Base-by-base conservation (phyloP, 2,329 filamentous ascomycete genomes). In the Plectosphaerella plurivora region DNA sequence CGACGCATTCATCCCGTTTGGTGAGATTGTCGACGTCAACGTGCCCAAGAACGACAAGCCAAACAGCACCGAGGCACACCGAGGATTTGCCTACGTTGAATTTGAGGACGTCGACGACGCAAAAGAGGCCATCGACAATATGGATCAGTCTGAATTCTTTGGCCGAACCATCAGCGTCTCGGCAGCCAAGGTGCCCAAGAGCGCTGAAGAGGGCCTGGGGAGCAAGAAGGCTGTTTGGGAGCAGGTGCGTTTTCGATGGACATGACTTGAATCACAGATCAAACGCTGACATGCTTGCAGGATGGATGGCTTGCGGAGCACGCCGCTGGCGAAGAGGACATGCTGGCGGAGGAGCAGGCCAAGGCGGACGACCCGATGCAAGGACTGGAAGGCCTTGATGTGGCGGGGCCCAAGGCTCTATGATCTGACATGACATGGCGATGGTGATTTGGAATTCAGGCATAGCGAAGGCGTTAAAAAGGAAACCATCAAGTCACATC, bases 161-260 rank as follows among this genome's bases (percentile, higher is more conserved):
- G 95, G 94, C 11, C 84, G 90, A 54, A 87, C 94, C 14, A 87
- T 99, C 68, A 96, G 92, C 68, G 93, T 97, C 49, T 92, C 91
- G 45, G 82, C 88, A 51, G 95, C 95, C 44, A 99, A 96, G 70
- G 84, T 90, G 33, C 91, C 94, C 57, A 97, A 96, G 76, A 90
- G 90, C 61, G 82, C 84, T 48, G 89, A 89, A 50, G 91, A 96
- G 67, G 91, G 92, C 1, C 69, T 99, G 45, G 92, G 93, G 22
- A 96, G 91, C 74, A 95, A 91, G 72, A 96, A 88, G 45, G 95
- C 94, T 28, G 79, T 99, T 47, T 99, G 94, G 95, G 90, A 97
- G 69, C 93, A 97, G 86, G 94, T 96, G 72, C 49, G 81, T 70
- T 22, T 50, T 28, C 11, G n/a, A 46, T 20, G 9, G 42, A 24